phyloP scores from a whole-genome alignment of 1,284 basidiomycete genomes.

The Sporisorium exsertum region DNA sequence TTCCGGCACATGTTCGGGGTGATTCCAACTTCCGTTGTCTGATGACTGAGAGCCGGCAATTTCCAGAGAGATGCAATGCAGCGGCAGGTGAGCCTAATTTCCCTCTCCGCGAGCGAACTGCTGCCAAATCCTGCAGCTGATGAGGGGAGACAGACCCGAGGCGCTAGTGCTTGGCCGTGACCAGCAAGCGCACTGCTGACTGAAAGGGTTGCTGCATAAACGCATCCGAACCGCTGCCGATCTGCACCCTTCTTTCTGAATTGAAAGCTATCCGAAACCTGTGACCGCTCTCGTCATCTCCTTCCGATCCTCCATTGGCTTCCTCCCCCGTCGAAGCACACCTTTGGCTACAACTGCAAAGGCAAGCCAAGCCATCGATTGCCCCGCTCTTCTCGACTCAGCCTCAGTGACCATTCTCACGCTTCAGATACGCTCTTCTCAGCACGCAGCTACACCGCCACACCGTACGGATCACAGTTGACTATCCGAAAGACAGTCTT shows the following conservation, averaged over 20 bases:
- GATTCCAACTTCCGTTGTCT: no score
- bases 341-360: no score
- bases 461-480: background rate
- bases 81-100: background rate
- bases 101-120: no score
- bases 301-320: background rate
- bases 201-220: background rate
- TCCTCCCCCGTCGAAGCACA: background rate
- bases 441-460: background rate
- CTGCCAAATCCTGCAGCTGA: background rate
- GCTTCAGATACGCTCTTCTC: background rate
- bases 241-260: background rate
- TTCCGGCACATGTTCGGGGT: no score
- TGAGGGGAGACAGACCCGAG: background rate
- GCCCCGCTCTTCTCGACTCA: background rate
- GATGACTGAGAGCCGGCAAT: no score
- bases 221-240: conserved; percentile 5
- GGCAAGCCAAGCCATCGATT: background rate
- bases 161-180: no score
- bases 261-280: background rate
- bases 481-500: background rate
- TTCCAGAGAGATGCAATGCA: background rate
- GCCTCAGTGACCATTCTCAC: no score
- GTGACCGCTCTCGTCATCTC: background rate
- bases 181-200: background rate